Conservation (phyloP, 345 rosid species). For the Salix exigua region DNA sequence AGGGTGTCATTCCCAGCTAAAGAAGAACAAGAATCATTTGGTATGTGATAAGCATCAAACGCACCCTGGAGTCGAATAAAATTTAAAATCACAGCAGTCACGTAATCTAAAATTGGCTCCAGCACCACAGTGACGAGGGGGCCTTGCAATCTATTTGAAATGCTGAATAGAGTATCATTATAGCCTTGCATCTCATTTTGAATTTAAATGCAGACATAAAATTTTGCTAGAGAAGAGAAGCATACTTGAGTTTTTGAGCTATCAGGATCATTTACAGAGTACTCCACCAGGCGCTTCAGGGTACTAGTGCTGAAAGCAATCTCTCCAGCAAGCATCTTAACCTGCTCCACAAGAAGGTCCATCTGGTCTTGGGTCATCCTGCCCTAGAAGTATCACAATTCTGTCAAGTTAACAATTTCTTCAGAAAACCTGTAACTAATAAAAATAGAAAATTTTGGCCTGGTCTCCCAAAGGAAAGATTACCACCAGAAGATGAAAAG, state of each 20-base stretch:
- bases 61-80: not conserved
- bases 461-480: not conserved
- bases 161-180: not conserved
- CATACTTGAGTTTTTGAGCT: constrained; percentile 71
- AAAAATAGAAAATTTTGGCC: not conserved
- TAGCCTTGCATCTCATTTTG: not conserved
- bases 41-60: not conserved
- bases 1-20: not conserved
- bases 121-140: not conserved
- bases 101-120: not conserved
- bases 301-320: constrained; percentile 92
- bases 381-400: constrained; percentile 41
- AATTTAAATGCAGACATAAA: not conserved
- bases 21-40: not conserved
- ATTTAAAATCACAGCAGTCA: not conserved
- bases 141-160: not conserved
- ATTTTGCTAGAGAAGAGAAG: not conserved
- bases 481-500: not conserved
- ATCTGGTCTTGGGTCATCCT: constrained; percentile 83
- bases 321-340: constrained; percentile 98
- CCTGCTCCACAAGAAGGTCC: constrained; percentile 97
- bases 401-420: not conserved
- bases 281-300: constrained; percentile 89
- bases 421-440: not conserved
- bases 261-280: constrained; percentile 81